Evolutionary conservation across 2,329 filamentous ascomycete species (phyloP).

Genomic region (Xylariaceae sp.): DNA sequence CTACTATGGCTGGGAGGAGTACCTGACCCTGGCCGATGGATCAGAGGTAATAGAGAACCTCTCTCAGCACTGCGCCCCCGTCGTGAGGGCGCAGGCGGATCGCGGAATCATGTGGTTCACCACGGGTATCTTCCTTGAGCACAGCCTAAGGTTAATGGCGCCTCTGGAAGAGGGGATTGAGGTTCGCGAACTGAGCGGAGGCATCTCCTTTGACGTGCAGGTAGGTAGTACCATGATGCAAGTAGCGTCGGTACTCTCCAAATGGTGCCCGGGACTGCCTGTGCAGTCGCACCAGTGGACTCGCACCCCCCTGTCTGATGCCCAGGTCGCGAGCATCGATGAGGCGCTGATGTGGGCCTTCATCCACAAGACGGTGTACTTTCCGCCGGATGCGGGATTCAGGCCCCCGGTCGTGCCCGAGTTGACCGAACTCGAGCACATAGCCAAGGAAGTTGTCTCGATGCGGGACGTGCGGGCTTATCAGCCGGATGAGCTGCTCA

Average conservation of each 20-base stretch:
- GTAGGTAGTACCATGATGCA: background rate
- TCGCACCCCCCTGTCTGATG: background rate
- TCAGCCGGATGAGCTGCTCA: too few relatives aligned
- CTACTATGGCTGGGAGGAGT: background rate
- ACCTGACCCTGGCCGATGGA: background rate
- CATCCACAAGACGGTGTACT: constrained; percentile 1
- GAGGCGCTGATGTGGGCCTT: constrained; percentile 1
- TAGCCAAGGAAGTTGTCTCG: too few relatives aligned
- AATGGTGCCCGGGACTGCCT: background rate
- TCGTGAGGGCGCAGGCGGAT: background rate
- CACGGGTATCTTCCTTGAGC: background rate
- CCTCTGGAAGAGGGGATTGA: background rate
- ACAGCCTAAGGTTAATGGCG: background rate
- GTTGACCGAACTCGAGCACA: too few relatives aligned
- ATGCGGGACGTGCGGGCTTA: too few relatives aligned
- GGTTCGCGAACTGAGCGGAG: background rate
- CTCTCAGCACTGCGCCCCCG: background rate
- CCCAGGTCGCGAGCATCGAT: background rate
- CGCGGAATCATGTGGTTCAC: constrained; percentile 1
- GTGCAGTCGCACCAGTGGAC: background rate
- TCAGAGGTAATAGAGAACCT: background rate
- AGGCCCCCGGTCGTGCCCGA: too few relatives aligned
- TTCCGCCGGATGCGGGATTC: too few relatives aligned
- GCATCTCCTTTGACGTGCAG: background rate
- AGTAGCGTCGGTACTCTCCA: background rate